These are phyloP conservation scores for Tothia fuscella DNA, from an alignment of 2,329 filamentous ascomycete genomes.

Conservation along the genomic window DNA sequence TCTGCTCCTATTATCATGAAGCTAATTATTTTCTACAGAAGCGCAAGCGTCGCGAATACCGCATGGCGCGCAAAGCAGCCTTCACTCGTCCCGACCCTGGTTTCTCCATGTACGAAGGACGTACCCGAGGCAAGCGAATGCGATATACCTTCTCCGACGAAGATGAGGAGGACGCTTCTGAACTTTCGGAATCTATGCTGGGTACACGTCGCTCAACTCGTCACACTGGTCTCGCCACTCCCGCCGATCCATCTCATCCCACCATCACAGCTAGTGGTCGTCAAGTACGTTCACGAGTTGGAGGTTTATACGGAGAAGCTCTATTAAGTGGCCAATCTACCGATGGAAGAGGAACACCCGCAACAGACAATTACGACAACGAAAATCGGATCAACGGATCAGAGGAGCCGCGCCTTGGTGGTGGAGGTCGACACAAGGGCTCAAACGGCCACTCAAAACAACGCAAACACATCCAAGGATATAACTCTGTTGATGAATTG, in stretches of 20 bases:
- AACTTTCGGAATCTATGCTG: conserved; percentile 47
- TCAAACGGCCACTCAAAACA: conserved; percentile 27
- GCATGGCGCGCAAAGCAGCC: conserved; percentile 70
- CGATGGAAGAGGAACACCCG: conserved; percentile 28
- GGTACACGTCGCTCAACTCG: conserved; percentile 40
- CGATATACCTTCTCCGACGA: conserved; percentile 95
- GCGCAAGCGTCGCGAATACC: conserved; percentile 84
- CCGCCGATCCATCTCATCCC: conserved; percentile 53
- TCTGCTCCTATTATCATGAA: background rate
- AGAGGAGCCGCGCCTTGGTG: conserved; percentile 33
- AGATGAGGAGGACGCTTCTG: conserved; percentile 56
- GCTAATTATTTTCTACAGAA: conserved; percentile 46
- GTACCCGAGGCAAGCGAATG: conserved; percentile 88
- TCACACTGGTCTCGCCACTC: conserved; percentile 57
- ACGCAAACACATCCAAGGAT: conserved; percentile 38
- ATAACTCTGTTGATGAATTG: conserved; percentile 49
- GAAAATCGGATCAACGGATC: conserved; percentile 34
- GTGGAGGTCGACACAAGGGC: conserved; percentile 21
- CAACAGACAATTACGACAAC: conserved; percentile 27
- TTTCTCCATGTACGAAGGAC: conserved; percentile 89
- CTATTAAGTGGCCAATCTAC: conserved; percentile 42
- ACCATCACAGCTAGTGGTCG: conserved; percentile 74
- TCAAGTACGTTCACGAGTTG: conserved; percentile 58
- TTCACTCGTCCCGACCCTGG: conserved; percentile 81
- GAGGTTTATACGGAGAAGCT: conserved; percentile 51